These are phyloP conservation scores for Penicillium sp. DNA, from an alignment of 2,329 filamentous ascomycete species.

Conservation along the genomic window DNA sequence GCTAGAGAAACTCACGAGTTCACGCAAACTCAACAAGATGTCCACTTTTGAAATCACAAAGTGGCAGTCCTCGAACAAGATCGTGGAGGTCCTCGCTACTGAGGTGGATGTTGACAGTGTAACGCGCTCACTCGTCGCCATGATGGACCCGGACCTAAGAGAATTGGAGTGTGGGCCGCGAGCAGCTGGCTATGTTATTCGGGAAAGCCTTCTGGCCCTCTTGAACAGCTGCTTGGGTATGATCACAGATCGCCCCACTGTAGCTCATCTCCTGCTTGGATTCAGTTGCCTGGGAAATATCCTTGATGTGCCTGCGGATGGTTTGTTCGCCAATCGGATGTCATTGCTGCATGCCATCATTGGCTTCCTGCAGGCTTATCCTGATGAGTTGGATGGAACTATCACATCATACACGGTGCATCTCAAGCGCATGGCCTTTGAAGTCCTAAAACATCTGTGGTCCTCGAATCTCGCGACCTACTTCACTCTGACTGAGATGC, in stretches of 20 bases:
- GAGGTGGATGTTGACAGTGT: conserved; percentile 82
- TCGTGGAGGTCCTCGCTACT: conserved; percentile 85
- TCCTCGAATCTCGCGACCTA: conserved; percentile 77
- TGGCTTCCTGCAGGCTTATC: conserved; percentile 71
- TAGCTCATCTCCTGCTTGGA: conserved; percentile 89
- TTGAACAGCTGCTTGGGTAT: conserved; percentile 79
- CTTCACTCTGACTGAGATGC: conserved; percentile 78
- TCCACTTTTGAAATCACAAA: conserved; percentile 67
- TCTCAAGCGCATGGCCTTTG: conserved; percentile 71
- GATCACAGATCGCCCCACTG: conserved; percentile 77
- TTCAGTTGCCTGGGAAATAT: conserved; percentile 77
- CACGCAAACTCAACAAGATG: conserved; percentile 76
- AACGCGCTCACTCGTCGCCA: conserved; percentile 71
- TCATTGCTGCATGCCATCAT: conserved; percentile 87
- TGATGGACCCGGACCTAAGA: conserved; percentile 68
- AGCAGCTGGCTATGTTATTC: conserved; percentile 78
- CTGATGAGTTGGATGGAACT: conserved; percentile 64
- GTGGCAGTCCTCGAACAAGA: conserved; percentile 75
- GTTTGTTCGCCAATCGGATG: conserved; percentile 72
- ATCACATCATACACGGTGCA: conserved; percentile 72
- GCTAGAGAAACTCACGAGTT: conserved; percentile 84
- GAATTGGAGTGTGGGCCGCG: conserved; percentile 75
- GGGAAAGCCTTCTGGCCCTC: conserved; percentile 84
- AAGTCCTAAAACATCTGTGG: conserved; percentile 82
- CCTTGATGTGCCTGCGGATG: conserved; percentile 70